Base-by-base conservation (phyloP, 2,329 filamentous ascomycete genomes). In the Dactylonectria estremocensis region DNA sequence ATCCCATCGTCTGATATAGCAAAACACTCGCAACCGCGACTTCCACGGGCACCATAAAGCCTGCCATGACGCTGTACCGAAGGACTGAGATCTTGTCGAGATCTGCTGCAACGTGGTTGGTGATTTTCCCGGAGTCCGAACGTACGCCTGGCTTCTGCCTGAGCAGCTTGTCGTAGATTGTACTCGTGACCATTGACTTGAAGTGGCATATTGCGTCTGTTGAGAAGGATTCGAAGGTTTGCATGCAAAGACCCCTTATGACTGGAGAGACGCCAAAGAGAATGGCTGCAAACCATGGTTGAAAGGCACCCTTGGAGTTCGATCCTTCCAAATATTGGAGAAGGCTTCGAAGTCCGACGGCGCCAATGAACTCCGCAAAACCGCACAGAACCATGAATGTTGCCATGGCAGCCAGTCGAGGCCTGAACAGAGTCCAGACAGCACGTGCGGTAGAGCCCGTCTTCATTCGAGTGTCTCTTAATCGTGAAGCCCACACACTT, bases 191-290 rank as follows among this genome's bases (percentile, higher is more conserved):
- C 49, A 53, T 64, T 4, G 40, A 28, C 20, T 64, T 64, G 43
- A 64, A 55, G 33, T 58, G 61, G 20, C 61, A 64, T 14, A 64
- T 64, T 28, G 53, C 22, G 3, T 64, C 61, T 3, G 54, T 64
- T 11, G 61, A 64, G 31, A 58, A 64, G 2, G 48, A 64, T 16
- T 64, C 61, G 18, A 64, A 64, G 8, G 61, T 64, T n/a, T 64
- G 61, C 61, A 64, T 64, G 22, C 46, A 64, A 8, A 64, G 33
- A 5, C 61, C 61, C 6, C 61, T 45, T 11, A 64, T 53, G 4
- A 64, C 22, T 8, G 61, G 61, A 20, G 61, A 64, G 11, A 45
- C 53, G 11, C 53, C 54, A n/a, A 64, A 64, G 3, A 64, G 31
- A 9, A 64, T 8, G 5, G 28, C 54, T 6, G 61, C 49, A 40